phyloP scores from a whole-genome alignment of 805 yeast species.

The Yarrowia sp. region DNA sequence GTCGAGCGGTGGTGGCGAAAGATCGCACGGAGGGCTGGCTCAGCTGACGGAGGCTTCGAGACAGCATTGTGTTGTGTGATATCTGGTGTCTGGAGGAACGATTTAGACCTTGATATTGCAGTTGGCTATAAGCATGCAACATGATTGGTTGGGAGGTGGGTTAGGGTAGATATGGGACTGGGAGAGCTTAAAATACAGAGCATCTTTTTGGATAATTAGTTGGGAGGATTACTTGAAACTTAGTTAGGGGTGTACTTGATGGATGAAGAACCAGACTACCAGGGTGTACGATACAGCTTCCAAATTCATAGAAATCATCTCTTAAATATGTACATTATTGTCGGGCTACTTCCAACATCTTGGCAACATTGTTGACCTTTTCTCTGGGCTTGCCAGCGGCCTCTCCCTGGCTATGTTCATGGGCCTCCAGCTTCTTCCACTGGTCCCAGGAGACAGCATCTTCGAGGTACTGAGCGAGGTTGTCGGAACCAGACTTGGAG shows the following conservation, averaged over 20 bases:
- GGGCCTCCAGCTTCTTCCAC: conserved; percentile 65
- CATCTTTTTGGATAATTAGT: background rate
- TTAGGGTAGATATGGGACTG: conserved; percentile 20
- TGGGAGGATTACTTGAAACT: background rate
- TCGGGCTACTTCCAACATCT: conserved; percentile 55
- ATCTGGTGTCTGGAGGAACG: conserved; percentile 23
- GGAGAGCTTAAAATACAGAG: background rate
- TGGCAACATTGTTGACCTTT: conserved; percentile 58
- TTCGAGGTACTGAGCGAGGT: conserved; percentile 45
- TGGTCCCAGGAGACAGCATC: conserved; percentile 64
- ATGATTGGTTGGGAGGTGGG: conserved; percentile 35
- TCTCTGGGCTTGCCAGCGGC: conserved; percentile 60
- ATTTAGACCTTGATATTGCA: conserved; percentile 31
- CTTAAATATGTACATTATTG: conserved; percentile 1
- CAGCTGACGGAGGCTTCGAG: conserved; percentile 39
- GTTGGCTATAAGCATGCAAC: conserved; percentile 10
- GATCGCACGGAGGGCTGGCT: conserved; percentile 39
- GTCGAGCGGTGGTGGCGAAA: conserved; percentile 37
- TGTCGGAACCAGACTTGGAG: conserved; percentile 49
- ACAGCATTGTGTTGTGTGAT: conserved; percentile 39
- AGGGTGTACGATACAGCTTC: too few relatives aligned
- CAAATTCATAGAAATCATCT: too few relatives aligned
- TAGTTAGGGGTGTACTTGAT: background rate
- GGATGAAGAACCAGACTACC: too few relatives aligned
- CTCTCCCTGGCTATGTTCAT: conserved; percentile 61